Evolutionary conservation across 805 yeast genomes (phyloP).

Genomic region (Hanseniaspora hatyaiensis): DNA sequence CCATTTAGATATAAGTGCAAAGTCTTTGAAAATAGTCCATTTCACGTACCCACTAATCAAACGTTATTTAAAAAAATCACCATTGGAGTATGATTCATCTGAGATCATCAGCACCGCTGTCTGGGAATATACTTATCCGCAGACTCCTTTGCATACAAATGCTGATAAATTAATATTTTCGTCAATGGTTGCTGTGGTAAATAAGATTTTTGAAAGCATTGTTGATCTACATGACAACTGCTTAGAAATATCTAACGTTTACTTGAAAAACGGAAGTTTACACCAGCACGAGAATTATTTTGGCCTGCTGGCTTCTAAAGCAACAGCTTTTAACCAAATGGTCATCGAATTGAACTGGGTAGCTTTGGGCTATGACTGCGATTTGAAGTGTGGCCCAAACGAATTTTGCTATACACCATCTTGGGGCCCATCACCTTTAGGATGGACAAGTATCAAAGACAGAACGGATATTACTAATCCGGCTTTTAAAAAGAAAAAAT

Average conservation of each 20-base stretch:
- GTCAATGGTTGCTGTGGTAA: conserved; percentile 34
- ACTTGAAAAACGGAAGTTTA: conserved; percentile 20
- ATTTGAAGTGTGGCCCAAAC: conserved; percentile 34
- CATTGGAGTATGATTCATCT: conserved; percentile 17
- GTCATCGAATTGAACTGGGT: conserved; percentile 39
- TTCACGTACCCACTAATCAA: conserved; percentile 37
- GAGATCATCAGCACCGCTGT: conserved; percentile 31
- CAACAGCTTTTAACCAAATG: too few species aligned
- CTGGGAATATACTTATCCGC: conserved; percentile 39
- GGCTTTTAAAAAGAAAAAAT: background rate
- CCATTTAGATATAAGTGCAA: conserved; percentile 17
- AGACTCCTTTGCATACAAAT: conserved; percentile 30
- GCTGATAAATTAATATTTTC: conserved; percentile 42
- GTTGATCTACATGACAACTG: conserved; percentile 30
- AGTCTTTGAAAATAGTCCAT: conserved; percentile 30
- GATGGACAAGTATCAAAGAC: conserved; percentile 29
- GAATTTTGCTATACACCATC: conserved; percentile 48
- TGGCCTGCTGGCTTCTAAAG: too few species aligned
- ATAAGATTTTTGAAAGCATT: conserved; percentile 30
- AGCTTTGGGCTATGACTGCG: conserved; percentile 34
- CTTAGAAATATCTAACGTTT: conserved; percentile 25
- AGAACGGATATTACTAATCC: background rate
- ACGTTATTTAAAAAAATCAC: conserved; percentile 31
- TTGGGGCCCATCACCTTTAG: conserved; percentile 49
- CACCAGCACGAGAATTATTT: background rate